Conservation (phyloP, 257 asterid species). For the Nicotiana noctiflora region DNA sequence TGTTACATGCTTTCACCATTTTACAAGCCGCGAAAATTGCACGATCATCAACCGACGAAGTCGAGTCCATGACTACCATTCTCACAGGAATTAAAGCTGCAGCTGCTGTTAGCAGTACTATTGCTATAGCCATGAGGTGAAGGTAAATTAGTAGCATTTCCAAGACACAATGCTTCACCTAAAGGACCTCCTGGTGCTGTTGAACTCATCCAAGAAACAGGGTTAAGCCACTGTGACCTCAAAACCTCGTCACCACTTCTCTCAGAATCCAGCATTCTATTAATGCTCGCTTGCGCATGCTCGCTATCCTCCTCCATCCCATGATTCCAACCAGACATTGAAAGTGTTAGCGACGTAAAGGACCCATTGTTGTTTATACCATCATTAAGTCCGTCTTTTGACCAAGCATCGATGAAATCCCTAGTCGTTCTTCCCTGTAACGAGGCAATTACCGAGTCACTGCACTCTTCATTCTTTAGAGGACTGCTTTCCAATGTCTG, state of each 20-base stretch:
- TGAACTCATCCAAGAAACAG: slow-evolving; percentile 37
- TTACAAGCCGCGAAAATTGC: neutral
- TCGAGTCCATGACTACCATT: slow-evolving; percentile 29
- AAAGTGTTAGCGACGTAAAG: slow-evolving; percentile 38
- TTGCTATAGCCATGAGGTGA: slow-evolving; percentile 36
- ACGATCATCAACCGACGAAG: slow-evolving; percentile 23
- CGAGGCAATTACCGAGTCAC: slow-evolving; percentile 1
- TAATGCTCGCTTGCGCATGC: slow-evolving; percentile 10
- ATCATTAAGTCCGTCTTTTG: slow-evolving; percentile 17
- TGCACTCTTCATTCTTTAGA: neutral
- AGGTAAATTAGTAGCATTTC: slow-evolving; percentile 23
- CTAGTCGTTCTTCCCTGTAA: slow-evolving; percentile 25
- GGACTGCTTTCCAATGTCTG: neutral
- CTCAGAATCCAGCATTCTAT: slow-evolving; percentile 17
- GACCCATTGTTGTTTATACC: slow-evolving; percentile 2
- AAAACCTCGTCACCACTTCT: slow-evolving; percentile 6
- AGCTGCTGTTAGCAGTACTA: slow-evolving; percentile 28
- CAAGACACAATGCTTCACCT: slow-evolving; percentile 67
- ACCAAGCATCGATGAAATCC: slow-evolving; percentile 45
- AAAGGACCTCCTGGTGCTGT: slow-evolving; percentile 62
- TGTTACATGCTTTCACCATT: neutral
- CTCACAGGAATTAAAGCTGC: slow-evolving; percentile 31
- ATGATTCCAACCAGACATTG: slow-evolving; percentile 34
- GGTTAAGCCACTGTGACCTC: slow-evolving; percentile 17
- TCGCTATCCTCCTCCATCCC: slow-evolving; percentile 20